Conservation (phyloP, 306 rosid genomes). For the Mucuna pruriens region DNA sequence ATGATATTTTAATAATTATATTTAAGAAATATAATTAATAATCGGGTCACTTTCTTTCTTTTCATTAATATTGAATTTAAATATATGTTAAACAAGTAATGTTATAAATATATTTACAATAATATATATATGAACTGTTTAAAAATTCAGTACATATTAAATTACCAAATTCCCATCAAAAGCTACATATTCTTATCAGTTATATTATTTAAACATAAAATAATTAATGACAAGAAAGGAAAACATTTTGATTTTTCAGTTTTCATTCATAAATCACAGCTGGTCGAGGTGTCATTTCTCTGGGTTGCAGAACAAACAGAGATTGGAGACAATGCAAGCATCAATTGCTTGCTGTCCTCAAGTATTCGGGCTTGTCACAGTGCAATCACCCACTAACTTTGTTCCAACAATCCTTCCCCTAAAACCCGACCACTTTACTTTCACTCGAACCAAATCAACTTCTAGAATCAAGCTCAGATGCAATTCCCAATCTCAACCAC, state of each 20-base stretch:
- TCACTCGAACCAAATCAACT: conserved; percentile 2
- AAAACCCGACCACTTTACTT: neutral
- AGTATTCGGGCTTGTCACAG: conserved; percentile 32
- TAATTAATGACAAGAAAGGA: no score
- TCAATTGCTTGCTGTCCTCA: conserved; percentile 39
- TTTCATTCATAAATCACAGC: neutral
- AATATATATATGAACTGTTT: no score
- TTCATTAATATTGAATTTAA: no score
- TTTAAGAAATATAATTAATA: no score
- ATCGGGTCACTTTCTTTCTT: no score
- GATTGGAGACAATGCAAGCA: conserved; percentile 47
- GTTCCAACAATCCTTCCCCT: conserved; percentile 16
- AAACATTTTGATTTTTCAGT: neutral
- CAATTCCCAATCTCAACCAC: conserved; percentile 23
- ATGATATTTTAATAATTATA: no score
- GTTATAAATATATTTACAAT: no score
- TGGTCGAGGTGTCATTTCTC: neutral
- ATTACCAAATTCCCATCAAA: no score
- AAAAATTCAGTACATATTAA: no score
- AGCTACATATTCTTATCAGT: no score
- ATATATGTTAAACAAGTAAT: no score
- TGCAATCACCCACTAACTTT: conserved; percentile 28
- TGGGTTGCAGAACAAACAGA: neutral
- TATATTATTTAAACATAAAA: no score
- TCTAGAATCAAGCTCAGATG: conserved; percentile 2